Percentiles rank a stretch among this genome's conserved stretches.
These are phyloP conservation scores for Nemania sp. DNA, from an alignment of 2,329 filamentous ascomycete species.

Conservation along the genomic window DNA sequence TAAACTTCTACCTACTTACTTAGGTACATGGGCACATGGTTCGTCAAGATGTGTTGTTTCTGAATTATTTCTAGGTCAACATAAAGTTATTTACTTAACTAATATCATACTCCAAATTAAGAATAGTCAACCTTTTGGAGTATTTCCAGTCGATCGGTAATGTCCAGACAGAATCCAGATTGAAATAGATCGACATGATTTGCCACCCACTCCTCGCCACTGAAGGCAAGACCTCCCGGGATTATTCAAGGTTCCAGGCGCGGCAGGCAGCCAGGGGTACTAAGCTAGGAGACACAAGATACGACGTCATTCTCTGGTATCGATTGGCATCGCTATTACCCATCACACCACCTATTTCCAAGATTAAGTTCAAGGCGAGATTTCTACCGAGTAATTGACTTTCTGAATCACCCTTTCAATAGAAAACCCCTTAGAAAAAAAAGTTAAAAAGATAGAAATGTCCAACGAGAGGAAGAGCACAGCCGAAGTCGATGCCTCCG, in stretches of 20 bases:
- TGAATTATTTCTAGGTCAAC: too few relatives aligned
- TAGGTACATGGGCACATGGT: too few relatives aligned
- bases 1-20: too few relatives aligned
- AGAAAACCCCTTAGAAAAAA: conserved; percentile 1
- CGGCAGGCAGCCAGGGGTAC: neutral
- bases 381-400: conserved; percentile 14
- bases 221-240: neutral
- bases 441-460: neutral
- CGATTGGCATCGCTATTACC: neutral
- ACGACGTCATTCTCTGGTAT: conserved; percentile 21
- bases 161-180: neutral
- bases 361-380: conserved; percentile 17
- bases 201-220: neutral
- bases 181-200: neutral
- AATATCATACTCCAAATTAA: too few relatives aligned
- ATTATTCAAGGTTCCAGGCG: neutral
- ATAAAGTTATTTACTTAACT: too few relatives aligned
- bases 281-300: neutral
- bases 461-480: conserved; percentile 9
- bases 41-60: too few relatives aligned
- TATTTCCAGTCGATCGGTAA: neutral
- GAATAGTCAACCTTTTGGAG: neutral
- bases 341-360: neutral
- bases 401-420: conserved; percentile 16
- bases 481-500: conserved; percentile 15